Evolutionary conservation across 768 basidiomycete genomes (phyloP).

Genomic region (Tylopilus plumbeoviolaceoides): DNA sequence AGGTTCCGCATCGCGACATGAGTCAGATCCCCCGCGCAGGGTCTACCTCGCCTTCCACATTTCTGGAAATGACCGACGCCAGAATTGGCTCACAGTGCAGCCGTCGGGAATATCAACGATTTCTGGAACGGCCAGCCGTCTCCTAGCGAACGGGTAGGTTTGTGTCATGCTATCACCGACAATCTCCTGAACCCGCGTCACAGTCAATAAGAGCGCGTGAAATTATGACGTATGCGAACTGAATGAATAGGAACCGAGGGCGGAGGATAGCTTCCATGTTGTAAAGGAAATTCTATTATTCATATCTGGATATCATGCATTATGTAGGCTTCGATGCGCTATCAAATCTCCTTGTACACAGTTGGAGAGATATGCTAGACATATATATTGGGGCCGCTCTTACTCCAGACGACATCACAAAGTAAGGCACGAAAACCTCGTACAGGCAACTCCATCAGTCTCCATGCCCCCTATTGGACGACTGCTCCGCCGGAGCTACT

Average conservation of each 20-base stretch:
- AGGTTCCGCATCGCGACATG: neutral
- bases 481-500: no score
- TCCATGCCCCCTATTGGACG: neutral
- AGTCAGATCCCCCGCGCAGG: slow-evolving; percentile 5
- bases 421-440: neutral
- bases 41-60: neutral
- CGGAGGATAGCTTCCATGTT: no score
- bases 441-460: neutral
- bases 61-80: slow-evolving; percentile 24
- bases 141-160: slow-evolving; percentile 8
- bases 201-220: neutral
- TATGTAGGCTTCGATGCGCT: no score
- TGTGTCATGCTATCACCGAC: neutral
- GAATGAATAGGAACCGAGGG: neutral
- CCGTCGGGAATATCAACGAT: slow-evolving; percentile 27
- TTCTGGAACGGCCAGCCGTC: slow-evolving; percentile 28
- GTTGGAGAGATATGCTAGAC: no score
- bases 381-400: neutral
- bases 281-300: no score
- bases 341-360: no score
- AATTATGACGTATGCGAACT: neutral
- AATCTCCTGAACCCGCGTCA: neutral
- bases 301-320: no score
- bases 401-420: neutral
- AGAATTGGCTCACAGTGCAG: slow-evolving; percentile 13